phyloP scores from a whole-genome alignment of 2,329 filamentous ascomycete genomes.

The Fonsecaea pedrosoi region DNA sequence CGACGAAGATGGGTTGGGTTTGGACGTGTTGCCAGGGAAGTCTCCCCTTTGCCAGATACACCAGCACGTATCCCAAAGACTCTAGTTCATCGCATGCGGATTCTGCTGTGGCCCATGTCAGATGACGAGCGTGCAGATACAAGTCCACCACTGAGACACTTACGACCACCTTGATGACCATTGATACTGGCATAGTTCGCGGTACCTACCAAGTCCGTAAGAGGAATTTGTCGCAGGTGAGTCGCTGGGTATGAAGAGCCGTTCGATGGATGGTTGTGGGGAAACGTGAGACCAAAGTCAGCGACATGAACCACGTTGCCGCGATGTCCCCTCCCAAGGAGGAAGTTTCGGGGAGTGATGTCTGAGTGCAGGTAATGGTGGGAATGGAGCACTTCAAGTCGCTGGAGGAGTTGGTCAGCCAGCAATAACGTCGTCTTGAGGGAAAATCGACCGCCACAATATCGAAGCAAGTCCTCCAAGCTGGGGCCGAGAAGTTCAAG shows the following conservation, averaged over 20 bases:
- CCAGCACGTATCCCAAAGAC: slow-evolving; percentile 70
- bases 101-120: neutral
- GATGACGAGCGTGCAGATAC: neutral
- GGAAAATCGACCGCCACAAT: slow-evolving; percentile 42
- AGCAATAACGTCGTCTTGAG: slow-evolving; percentile 44
- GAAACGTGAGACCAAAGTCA: slow-evolving; percentile 42
- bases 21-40: slow-evolving; percentile 75
- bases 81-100: slow-evolving; percentile 19
- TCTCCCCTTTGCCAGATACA: slow-evolving; percentile 74
- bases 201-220: neutral
- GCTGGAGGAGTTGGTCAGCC: slow-evolving; percentile 42
- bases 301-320: slow-evolving; percentile 25
- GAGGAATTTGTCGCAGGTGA: neutral
- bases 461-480: slow-evolving; percentile 43
- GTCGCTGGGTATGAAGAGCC: too few species aligned
- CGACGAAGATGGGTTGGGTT: slow-evolving; percentile 44
- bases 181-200: slow-evolving; percentile 3
- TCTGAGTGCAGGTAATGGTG: slow-evolving; percentile 40
- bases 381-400: slow-evolving; percentile 41
- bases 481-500: slow-evolving; percentile 41
- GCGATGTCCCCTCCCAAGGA: slow-evolving; percentile 13
- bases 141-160: neutral
- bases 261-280: too few species aligned
- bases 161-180: neutral
- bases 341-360: slow-evolving; percentile 44